phyloP scores from a whole-genome alignment of 805 yeast species.

The Ogataea ganodermae region DNA sequence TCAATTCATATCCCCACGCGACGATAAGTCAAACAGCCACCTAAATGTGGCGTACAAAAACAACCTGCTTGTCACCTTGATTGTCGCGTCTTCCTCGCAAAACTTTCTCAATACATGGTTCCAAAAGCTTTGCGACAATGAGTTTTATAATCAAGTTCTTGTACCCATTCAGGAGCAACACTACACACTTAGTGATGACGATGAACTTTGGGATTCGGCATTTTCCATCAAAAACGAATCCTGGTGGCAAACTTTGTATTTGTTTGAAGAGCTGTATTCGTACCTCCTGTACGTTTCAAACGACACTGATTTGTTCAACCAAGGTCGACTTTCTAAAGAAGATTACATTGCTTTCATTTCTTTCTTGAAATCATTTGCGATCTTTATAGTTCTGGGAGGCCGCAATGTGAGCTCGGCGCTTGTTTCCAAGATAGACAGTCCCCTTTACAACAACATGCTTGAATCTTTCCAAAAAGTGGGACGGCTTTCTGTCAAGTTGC shows the following conservation, averaged over 20 bases:
- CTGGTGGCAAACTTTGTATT: slow-evolving; percentile 42
- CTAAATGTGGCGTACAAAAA: slow-evolving; percentile 22
- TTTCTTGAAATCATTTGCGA: slow-evolving; percentile 53
- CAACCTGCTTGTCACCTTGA: slow-evolving; percentile 25
- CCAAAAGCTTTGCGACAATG: slow-evolving; percentile 19
- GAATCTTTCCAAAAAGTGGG: slow-evolving; percentile 20
- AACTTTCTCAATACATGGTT: slow-evolving; percentile 26
- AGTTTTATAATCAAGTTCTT: slow-evolving; percentile 22
- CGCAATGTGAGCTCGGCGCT: slow-evolving; percentile 13
- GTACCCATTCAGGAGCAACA: slow-evolving; percentile 20
- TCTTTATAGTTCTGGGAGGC: slow-evolving; percentile 38
- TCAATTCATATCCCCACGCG: slow-evolving; percentile 21
- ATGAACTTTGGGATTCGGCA: slow-evolving; percentile 20
- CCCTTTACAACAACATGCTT: slow-evolving; percentile 13
- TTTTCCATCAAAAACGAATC: slow-evolving; percentile 17
- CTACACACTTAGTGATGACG: slow-evolving; percentile 13
- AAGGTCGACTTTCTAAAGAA: slow-evolving; percentile 41
- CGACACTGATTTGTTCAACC: slow-evolving; percentile 57
- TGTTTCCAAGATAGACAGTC: slow-evolving; percentile 10
- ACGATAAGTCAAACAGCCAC: slow-evolving; percentile 2
- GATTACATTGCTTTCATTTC: slow-evolving; percentile 44
- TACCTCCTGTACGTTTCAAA: slow-evolving; percentile 68
- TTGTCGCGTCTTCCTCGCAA: slow-evolving; percentile 26
- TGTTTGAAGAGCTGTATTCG: slow-evolving; percentile 63
- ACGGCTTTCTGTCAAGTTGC: slow-evolving; percentile 47